phyloP scores from a whole-genome alignment of 805 yeast genomes.

The Yarrowia sp. region DNA sequence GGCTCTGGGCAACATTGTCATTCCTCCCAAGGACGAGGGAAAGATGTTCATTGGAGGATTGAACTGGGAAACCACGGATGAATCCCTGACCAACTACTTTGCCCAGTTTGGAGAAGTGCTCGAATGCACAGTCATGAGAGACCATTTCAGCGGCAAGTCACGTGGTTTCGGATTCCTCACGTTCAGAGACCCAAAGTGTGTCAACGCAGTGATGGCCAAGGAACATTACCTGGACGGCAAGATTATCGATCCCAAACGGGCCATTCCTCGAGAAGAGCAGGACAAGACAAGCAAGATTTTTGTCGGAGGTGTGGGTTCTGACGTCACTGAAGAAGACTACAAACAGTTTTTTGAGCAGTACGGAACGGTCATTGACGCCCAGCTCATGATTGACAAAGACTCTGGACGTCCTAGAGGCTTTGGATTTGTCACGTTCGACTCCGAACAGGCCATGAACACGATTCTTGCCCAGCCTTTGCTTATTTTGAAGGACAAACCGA shows the following conservation, averaged over 20 bases:
- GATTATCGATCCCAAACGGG: constrained; percentile 95
- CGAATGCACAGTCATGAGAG: constrained; percentile 93
- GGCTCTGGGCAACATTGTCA: constrained; percentile 55
- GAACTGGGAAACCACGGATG: constrained; percentile 97
- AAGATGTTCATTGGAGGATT: constrained; percentile 97
- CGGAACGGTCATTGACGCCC: constrained; percentile 94
- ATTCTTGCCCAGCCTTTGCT: constrained; percentile 83
- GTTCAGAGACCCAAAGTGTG: constrained; percentile 79
- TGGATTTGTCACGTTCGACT: constrained; percentile 94
- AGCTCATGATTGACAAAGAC: constrained; percentile 95
- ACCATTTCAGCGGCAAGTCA: constrained; percentile 81
- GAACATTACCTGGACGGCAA: constrained; percentile 94
- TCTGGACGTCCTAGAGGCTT: constrained; percentile 97
- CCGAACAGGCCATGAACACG: constrained; percentile 91
- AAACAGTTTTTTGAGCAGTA: constrained; percentile 83
- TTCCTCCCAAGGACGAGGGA: constrained; percentile 70
- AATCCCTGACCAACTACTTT: constrained; percentile 80
- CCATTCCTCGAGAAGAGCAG: constrained; percentile 96
- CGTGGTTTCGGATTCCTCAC: constrained; percentile 96
- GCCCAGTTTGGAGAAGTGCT: constrained; percentile 85
- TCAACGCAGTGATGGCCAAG: constrained; percentile 81
- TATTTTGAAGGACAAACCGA: constrained; percentile 77
- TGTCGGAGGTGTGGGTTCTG: constrained; percentile 96
- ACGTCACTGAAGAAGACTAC: constrained; percentile 90
- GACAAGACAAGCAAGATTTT: constrained; percentile 96